These are phyloP conservation scores for Cardamine occulta DNA, from an alignment of 345 rosid species.

Conservation along the genomic window DNA sequence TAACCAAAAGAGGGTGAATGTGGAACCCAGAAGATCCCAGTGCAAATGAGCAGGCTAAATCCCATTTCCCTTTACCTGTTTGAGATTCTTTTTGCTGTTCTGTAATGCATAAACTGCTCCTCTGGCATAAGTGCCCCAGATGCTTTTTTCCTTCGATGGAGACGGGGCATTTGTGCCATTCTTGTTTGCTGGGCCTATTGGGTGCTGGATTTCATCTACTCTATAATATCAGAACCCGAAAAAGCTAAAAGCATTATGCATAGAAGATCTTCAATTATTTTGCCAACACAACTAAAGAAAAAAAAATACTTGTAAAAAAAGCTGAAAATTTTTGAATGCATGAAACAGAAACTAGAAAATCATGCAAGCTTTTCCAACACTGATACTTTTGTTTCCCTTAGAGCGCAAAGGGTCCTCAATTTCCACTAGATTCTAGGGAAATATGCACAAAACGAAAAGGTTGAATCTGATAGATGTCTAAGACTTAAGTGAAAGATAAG, in stretches of 20 bases:
- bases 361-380: conserved; percentile 23
- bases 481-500: conserved; percentile 6
- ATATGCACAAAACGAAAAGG: conserved; percentile 1
- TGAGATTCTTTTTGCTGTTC: conserved; percentile 58
- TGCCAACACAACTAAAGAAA: background rate
- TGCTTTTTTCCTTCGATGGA: conserved; percentile 48
- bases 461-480: conserved; percentile 25
- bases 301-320: background rate
- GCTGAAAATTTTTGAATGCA: conserved; percentile 16
- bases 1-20: conserved; percentile 8
- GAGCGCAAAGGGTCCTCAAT: conserved; percentile 4
- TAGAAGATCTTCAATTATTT: conserved; percentile 7
- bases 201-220: conserved; percentile 67
- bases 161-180: conserved; percentile 45
- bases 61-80: conserved; percentile 55
- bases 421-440: conserved; percentile 14
- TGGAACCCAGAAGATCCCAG: conserved; percentile 25
- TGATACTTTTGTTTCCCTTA: conserved; percentile 25
- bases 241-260: conserved; percentile 26
- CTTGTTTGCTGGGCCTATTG: conserved; percentile 45
- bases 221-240: conserved; percentile 44
- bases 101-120: conserved; percentile 86
- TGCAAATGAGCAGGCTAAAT: conserved; percentile 8
- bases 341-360: conserved; percentile 5
- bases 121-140: conserved; percentile 91